Conservation (phyloP, 202 grass and related monocot species). For the Eragrostis tef region DNA sequence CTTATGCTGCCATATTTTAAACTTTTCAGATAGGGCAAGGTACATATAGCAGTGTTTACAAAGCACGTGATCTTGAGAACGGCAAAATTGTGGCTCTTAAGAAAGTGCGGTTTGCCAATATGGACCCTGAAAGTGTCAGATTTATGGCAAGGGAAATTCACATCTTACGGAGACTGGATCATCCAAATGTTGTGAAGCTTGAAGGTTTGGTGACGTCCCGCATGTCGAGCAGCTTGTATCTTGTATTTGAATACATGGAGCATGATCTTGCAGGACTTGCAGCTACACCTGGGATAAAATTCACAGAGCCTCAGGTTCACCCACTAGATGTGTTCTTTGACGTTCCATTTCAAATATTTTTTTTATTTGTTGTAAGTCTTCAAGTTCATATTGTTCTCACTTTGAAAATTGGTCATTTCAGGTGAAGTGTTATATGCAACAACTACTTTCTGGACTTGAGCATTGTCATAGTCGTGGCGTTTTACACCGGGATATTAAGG, state of each 20-base stretch:
- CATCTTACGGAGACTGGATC: conserved; percentile 85
- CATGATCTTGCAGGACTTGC: conserved; percentile 89
- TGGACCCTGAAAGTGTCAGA: conserved; percentile 93
- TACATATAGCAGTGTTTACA: conserved; percentile 94
- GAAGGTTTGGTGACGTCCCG: conserved; percentile 91
- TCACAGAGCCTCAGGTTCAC: conserved; percentile 86
- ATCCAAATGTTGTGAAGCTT: conserved; percentile 90
- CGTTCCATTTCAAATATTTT: conserved; percentile 24
- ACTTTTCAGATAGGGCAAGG: conserved; percentile 95
- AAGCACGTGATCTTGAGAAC: conserved; percentile 84
- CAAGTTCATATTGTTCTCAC: conserved; percentile 39
- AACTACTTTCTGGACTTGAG: conserved; percentile 87
- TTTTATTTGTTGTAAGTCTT: background rate
- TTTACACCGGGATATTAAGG: conserved; percentile 95
- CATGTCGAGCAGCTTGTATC: conserved; percentile 92
- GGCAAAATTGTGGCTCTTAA: conserved; percentile 95
- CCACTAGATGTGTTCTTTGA: conserved; percentile 34
- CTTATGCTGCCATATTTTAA: conserved; percentile 6
- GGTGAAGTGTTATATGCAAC: conserved; percentile 95
- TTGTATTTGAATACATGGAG: conserved; percentile 99
- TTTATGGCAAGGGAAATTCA: conserved; percentile 99
- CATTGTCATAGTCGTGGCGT: conserved; percentile 86
- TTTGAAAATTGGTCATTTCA: conserved; percentile 50
- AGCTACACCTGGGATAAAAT: conserved; percentile 83
- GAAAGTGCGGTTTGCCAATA: conserved; percentile 92